A percentile compares a stretch with the other conserved stretches of the same genome.
phyloP scores from a whole-genome alignment of 305 asterid species.

The Fraxinus nigra region DNA sequence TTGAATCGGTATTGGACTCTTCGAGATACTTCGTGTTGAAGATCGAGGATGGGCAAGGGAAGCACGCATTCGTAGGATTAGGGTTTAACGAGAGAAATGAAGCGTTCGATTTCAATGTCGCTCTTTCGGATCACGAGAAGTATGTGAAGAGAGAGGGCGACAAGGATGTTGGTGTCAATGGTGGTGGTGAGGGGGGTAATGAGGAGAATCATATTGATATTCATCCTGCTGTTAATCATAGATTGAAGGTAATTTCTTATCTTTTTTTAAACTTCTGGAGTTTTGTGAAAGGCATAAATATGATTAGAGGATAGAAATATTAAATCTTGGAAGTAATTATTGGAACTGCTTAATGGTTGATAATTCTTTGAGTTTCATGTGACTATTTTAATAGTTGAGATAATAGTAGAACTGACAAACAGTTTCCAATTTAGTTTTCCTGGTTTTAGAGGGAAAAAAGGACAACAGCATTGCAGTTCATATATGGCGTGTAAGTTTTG shows the following conservation, averaged over 20 bases:
- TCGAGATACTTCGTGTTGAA: conserved; percentile 75
- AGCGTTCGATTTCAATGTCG: conserved; percentile 88
- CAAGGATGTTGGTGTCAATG: conserved; percentile 46
- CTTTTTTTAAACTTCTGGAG: background rate
- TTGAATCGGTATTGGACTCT: conserved; percentile 75
- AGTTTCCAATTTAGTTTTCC: background rate
- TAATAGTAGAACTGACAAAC: background rate
- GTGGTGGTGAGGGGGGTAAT: conserved; percentile 36
- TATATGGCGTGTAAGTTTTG: conserved; percentile 2
- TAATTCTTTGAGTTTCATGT: background rate
- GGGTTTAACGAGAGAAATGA: conserved; percentile 79
- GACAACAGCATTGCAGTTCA: background rate
- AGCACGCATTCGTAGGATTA: conserved; percentile 73
- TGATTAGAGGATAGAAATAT: background rate
- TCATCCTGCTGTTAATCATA: conserved; percentile 91
- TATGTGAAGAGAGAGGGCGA: conserved; percentile 71
- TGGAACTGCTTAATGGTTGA: background rate
- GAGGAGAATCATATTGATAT: conserved; percentile 67
- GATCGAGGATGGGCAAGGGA: conserved; percentile 82
- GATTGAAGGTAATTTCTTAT: conserved; percentile 58
- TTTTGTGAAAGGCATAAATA: background rate
- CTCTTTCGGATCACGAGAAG: conserved; percentile 84
- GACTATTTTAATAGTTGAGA: background rate
- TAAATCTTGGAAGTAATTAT: background rate
- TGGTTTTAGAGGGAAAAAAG: background rate